Evolutionary conservation across 495 filamentous ascomycete genomes (phyloP).

Genomic region (Tuber calosporum): DNA sequence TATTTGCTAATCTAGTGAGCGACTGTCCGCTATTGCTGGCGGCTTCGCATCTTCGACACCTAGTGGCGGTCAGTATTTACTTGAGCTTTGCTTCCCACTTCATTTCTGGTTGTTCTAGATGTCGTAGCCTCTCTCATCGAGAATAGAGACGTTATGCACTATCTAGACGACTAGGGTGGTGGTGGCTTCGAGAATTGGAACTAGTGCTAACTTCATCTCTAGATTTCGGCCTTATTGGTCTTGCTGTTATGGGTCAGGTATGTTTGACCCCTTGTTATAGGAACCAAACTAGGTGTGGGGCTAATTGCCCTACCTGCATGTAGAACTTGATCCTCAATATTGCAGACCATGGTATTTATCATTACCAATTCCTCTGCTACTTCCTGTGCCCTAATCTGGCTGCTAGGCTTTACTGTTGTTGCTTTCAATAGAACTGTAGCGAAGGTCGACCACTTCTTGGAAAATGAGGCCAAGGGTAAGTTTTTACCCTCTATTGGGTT

Average conservation of each 20-base stretch:
- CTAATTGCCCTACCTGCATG: background rate
- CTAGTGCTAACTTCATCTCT: slow-evolving; percentile 50
- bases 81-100: background rate
- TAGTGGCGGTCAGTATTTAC: slow-evolving; percentile 50
- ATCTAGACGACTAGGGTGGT: background rate
- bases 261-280: slow-evolving; percentile 39
- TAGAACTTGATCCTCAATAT: slow-evolving; percentile 98
- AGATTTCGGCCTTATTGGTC: slow-evolving; percentile 98
- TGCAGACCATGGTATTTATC: slow-evolving; percentile 66
- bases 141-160: background rate
- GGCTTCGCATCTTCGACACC: slow-evolving; percentile 52
- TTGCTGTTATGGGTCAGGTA: slow-evolving; percentile 87
- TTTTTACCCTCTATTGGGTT: slow-evolving; percentile 14
- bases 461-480: slow-evolving; percentile 83
- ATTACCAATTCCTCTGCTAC: background rate
- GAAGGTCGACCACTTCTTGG: slow-evolving; percentile 94
- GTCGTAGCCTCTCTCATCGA: background rate
- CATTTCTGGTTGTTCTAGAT: slow-evolving; percentile 12
- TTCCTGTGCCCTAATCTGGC: slow-evolving; percentile 13
- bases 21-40: slow-evolving; percentile 65
- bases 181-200: slow-evolving; percentile 10
- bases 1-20: slow-evolving; percentile 68
- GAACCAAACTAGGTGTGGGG: background rate
- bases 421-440: slow-evolving; percentile 96
- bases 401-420: slow-evolving; percentile 73